Base-by-base conservation (phyloP, 2,329 filamentous ascomycete species). In the Diaporthe amygdali region DNA sequence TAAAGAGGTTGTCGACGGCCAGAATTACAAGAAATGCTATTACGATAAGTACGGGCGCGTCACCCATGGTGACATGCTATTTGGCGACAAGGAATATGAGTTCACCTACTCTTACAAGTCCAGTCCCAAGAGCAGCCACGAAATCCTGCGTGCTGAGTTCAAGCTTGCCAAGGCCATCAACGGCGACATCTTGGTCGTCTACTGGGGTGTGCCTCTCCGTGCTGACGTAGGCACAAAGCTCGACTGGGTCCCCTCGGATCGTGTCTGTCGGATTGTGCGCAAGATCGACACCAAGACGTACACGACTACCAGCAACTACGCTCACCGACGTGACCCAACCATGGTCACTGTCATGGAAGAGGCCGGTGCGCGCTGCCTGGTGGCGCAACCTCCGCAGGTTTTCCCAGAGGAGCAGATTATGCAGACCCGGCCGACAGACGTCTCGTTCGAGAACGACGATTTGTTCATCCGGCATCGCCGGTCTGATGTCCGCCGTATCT, bases 61-160 rank as follows among this genome's bases (percentile, higher is more conserved):
- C 49, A 75, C 74, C 6, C 74, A 76, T 20, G 81, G 81, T 22
- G 77, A 76, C 20, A 71, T 81, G 37, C 73, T 74, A 3, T 73
- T 80, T 14, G 76, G 74, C 2, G 75, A 73, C 8, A 74, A 72
- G 2, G 76, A 78, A 61, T 81, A 79, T 55, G 77, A 78, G 0
- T 82, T 82, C 68, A 74, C 75, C 32, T 83, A 82, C 66, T 78
- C 78, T 51, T 82, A 82, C 75, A 80, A 81, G 68, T 74, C 76
- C 4, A 76, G 75, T 3, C 79, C 80, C 27, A 79, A 79, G 44
- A 76, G 75, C 4, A 79, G 75, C 71, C 71, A 77, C 30, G 79
- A 81, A 37, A 75, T 82, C 6, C 75, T 82, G 1, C 78, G 78
- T 34, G 81, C 80, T 12, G 77, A 79, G 72, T 79, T 79, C 67